phyloP scores from a whole-genome alignment of 495 filamentous ascomycete species.

The Daldinia loculata region DNA sequence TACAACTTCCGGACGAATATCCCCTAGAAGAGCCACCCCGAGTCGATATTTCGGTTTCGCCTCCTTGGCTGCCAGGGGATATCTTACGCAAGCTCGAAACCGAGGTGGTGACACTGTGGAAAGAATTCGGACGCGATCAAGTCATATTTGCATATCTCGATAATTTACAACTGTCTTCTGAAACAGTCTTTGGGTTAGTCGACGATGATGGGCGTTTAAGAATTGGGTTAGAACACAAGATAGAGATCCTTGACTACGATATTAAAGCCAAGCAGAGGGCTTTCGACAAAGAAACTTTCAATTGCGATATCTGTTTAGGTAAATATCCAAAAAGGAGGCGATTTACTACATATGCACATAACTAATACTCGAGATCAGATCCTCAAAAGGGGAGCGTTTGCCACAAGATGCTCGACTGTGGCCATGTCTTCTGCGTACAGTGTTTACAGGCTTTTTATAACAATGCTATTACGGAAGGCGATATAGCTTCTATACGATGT shows the following conservation, averaged over 20 bases:
- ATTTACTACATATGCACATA: background rate
- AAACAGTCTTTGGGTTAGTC: slow-evolving; percentile 77
- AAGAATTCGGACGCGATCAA: slow-evolving; percentile 78
- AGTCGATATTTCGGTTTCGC: slow-evolving; percentile 68
- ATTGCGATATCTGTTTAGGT: slow-evolving; percentile 86
- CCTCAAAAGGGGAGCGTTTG: slow-evolving; percentile 89
- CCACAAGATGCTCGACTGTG: slow-evolving; percentile 79
- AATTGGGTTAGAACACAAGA: slow-evolving; percentile 68
- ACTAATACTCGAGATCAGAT: slow-evolving; percentile 60
- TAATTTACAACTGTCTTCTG: slow-evolving; percentile 80
- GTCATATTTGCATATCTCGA: slow-evolving; percentile 89
- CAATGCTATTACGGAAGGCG: slow-evolving; percentile 83
- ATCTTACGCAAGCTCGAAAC: slow-evolving; percentile 66
- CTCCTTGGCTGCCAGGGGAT: slow-evolving; percentile 73
- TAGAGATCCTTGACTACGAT: slow-evolving; percentile 81
- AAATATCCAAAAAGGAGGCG: slow-evolving; percentile 25
- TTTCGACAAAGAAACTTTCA: slow-evolving; percentile 86
- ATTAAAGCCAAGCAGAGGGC: slow-evolving; percentile 72
- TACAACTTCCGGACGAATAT: slow-evolving; percentile 78
- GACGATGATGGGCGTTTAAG: slow-evolving; percentile 61
- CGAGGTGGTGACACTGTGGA: slow-evolving; percentile 76
- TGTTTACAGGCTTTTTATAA: slow-evolving; percentile 93
- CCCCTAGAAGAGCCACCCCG: slow-evolving; percentile 72
- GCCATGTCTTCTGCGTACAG: slow-evolving; percentile 86
- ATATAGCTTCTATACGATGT: slow-evolving; percentile 80